A percentile compares a stretch with the other conserved stretches of the same genome.
phyloP scores from a whole-genome alignment of 2,329 filamentous ascomycete species.

The Leptosphaerulina australis region DNA sequence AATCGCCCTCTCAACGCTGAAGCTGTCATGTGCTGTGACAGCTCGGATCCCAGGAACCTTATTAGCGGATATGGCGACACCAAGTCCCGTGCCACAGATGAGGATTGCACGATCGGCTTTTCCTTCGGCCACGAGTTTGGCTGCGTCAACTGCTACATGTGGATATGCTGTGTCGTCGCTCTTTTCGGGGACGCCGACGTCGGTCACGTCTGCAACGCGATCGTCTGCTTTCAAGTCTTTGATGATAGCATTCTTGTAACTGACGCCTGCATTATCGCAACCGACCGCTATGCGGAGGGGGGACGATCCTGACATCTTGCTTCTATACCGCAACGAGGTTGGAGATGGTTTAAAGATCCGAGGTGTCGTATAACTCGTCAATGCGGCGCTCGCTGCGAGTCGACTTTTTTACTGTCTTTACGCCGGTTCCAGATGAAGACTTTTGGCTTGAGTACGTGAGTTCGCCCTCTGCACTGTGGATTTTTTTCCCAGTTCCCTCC shows the following conservation, averaged over 20 bases:
- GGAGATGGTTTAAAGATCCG: conserved; percentile 30
- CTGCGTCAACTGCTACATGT: conserved; percentile 75
- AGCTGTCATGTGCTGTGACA: conserved; percentile 88
- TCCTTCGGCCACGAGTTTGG: conserved; percentile 66
- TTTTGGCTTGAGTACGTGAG: conserved; percentile 25
- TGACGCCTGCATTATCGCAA: conserved; percentile 74
- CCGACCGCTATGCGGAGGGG: conserved; percentile 66
- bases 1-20: conserved; percentile 79
- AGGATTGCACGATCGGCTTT: conserved; percentile 77
- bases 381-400: conserved; percentile 23
- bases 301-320: conserved; percentile 18
- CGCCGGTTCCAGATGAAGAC: conserved; percentile 15
- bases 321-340: background rate
- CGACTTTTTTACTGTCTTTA: conserved; percentile 13
- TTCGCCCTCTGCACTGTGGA: conserved; percentile 32
- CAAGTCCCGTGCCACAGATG: conserved; percentile 85
- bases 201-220: conserved; percentile 70
- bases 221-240: conserved; percentile 70
- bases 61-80: conserved; percentile 87
- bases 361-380: conserved; percentile 42
- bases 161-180: conserved; percentile 83
- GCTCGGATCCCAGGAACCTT: conserved; percentile 83
- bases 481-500: conserved; percentile 34
- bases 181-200: conserved; percentile 72
- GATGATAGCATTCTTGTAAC: conserved; percentile 81